Percentiles rank a stretch among this genome's conserved stretches.
These are phyloP conservation scores for Wakefieldia striispora DNA, from an alignment of 768 basidiomycete species.

Conservation along the genomic window DNA sequence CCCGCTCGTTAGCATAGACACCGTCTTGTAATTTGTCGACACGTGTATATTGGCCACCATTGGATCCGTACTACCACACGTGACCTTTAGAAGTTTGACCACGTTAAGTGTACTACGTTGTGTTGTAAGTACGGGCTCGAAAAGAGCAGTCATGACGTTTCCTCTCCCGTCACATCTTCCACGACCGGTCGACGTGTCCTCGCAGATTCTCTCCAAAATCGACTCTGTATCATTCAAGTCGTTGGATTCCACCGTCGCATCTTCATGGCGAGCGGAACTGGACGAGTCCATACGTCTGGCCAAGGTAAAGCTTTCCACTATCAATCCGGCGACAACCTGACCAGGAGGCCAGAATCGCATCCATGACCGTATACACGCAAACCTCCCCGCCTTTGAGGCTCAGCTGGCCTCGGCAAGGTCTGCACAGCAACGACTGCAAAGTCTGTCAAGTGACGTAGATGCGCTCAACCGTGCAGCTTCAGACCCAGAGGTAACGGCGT, in stretches of 20 bases:
- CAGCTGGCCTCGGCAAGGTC: conserved; percentile 63
- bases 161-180: conserved; percentile 71
- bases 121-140: not conserved
- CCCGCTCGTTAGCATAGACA: conserved; percentile 31
- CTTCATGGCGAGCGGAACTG: conserved; percentile 71
- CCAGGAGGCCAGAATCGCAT: conserved; percentile 52
- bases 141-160: conserved; percentile 58
- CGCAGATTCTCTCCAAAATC: conserved; percentile 66
- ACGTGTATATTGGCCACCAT: conserved; percentile 18
- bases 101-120: not conserved
- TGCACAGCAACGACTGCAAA: conserved; percentile 56
- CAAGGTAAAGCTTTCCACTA: conserved; percentile 47
- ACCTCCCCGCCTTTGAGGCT: conserved; percentile 60
- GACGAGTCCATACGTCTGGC: conserved; percentile 68
- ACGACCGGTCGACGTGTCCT: conserved; percentile 69
- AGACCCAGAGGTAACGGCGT: conserved; percentile 52
- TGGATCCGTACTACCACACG: conserved; percentile 39
- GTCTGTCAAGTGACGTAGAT: conserved; percentile 54
- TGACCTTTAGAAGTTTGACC: conserved; percentile 11
- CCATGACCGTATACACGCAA: conserved; percentile 66
- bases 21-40: conserved; percentile 26
- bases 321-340: conserved; percentile 1
- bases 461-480: conserved; percentile 49
- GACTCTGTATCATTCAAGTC: conserved; percentile 58
- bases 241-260: conserved; percentile 57